These are phyloP conservation scores for Colletotrichum tanaceti DNA, from an alignment of 2,329 filamentous ascomycete species.

Conservation along the genomic window DNA sequence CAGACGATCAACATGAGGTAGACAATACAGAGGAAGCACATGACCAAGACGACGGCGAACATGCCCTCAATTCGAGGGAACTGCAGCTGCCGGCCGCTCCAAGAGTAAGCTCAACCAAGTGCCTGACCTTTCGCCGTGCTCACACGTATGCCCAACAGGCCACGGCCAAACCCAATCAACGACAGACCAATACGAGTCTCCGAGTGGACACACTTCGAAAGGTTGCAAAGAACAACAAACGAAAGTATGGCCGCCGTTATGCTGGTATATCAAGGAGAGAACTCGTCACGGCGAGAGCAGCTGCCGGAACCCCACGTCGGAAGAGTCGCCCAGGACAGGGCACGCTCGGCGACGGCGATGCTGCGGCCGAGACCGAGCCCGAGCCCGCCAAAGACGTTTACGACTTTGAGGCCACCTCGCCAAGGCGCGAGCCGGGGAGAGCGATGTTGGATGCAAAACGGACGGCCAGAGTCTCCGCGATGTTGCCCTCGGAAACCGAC, in stretches of 20 bases:
- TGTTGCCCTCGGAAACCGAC: background rate
- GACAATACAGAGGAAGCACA: too few species aligned
- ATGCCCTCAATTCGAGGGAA: too few species aligned
- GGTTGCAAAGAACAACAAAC: background rate
- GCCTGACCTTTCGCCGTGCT: background rate
- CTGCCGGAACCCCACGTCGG: background rate
- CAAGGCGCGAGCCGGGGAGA: background rate
- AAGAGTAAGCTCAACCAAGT: background rate
- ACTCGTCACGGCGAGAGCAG: background rate
- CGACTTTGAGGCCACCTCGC: background rate
- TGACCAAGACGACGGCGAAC: background rate
- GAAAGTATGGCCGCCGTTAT: background rate
- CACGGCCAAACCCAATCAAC: background rate
- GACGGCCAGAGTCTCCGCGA: background rate
- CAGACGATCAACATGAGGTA: too few species aligned
- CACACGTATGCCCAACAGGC: background rate
- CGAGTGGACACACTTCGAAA: constrained; percentile 5
- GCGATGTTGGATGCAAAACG: background rate
- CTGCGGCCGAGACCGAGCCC: background rate
- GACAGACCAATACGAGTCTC: background rate
- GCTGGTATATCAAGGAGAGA: background rate
- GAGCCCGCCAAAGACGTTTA: background rate
- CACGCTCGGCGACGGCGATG: background rate
- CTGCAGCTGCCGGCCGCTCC: background rate
- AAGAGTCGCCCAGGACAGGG: background rate